Evolutionary conservation across 1,284 basidiomycete genomes (phyloP), one percentile per base, ranked within the genome.

Genomic region (Cystobasidiaceae sp.): DNA sequence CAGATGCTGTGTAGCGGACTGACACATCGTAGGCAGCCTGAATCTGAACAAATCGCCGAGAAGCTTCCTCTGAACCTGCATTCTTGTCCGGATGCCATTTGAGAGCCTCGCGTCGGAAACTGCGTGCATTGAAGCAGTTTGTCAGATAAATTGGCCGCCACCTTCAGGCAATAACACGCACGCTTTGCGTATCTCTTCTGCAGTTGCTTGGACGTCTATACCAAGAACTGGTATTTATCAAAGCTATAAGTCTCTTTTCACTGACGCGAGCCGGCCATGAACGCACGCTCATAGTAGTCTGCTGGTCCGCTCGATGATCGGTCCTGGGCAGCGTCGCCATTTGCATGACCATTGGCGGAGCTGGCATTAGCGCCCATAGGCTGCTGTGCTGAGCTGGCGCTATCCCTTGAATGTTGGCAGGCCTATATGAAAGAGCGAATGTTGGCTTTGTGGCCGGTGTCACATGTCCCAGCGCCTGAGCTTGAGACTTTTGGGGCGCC

Each of bases 11-110:
- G 11, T 17, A 11, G 4, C 33, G 39, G 17, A 34, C 61, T 27
- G 60, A 56, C 66, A 87, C 93, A 82, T 97, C 94, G 74, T 97
- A 97, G 0, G 94, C 94, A 72, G 93, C 90, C 73, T 97, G 93
- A 15, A 98, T 79, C 48, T 85, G 80, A 11, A 92, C 87, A 76
- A 99, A 99, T 23, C 87, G 83, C 72, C 87, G 82, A 0, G 93
- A 97, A 0, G 96, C 87, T 45, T 85, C 89, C 71, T 96, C 90
- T 21, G 71, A 48, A 59, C 77, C 72, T 2, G 76, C 77, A 61
- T 79, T 79, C 73, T 79, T 79, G 71, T 79, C 78, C 0, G 78
- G 78, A 55, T 79, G 78, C 41, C 77, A 72, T 32, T 71, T 71
- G 37, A 79, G 72, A 0, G 78, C 78, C 7, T 66, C 59, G 41